These are phyloP conservation scores for Phytophthora constricta DNA, from an alignment of 352 stramenopile species.

Conservation along the genomic window DNA sequence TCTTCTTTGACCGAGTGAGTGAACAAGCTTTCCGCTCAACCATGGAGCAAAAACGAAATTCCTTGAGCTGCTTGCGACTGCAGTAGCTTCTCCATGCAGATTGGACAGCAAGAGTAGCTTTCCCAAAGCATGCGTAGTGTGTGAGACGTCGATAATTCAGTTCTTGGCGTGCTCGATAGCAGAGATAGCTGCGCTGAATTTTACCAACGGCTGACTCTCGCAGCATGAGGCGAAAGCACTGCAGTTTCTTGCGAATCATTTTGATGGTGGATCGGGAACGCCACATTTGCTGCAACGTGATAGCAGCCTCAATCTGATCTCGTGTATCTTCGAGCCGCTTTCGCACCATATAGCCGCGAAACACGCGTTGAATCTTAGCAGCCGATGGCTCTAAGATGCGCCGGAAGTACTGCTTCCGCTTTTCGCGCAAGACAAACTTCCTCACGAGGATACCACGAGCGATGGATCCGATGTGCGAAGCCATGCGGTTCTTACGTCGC, in stretches of 20 bases:
- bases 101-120: conserved; percentile 69
- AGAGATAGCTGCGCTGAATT: conserved; percentile 72
- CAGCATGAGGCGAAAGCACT: conserved; percentile 50
- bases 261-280: conserved; percentile 51
- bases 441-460: conserved; percentile 64
- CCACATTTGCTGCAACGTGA: conserved; percentile 83
- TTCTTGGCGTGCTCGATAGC: conserved; percentile 54
- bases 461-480: conserved; percentile 65
- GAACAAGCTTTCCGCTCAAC: conserved; percentile 68
- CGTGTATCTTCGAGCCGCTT: conserved; percentile 57
- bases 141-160: conserved; percentile 49
- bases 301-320: conserved; percentile 70
- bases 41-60: conserved; percentile 72
- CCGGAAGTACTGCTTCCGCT: conserved; percentile 46
- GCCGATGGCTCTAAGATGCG: conserved; percentile 56
- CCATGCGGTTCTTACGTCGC: conserved; percentile 60
- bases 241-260: conserved; percentile 46
- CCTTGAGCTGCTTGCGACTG: conserved; percentile 58
- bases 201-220: conserved; percentile 43
- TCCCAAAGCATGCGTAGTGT: conserved; percentile 53
- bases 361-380: conserved; percentile 70
- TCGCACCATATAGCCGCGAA: conserved; percentile 65
- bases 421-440: conserved; percentile 62
- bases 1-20: conserved; percentile 62
- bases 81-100: conserved; percentile 74